Percentiles rank a stretch among this genome's conserved stretches.
Conservation (phyloP, 257 asterid genomes). For the Jaltomata sinuosa region DNA sequence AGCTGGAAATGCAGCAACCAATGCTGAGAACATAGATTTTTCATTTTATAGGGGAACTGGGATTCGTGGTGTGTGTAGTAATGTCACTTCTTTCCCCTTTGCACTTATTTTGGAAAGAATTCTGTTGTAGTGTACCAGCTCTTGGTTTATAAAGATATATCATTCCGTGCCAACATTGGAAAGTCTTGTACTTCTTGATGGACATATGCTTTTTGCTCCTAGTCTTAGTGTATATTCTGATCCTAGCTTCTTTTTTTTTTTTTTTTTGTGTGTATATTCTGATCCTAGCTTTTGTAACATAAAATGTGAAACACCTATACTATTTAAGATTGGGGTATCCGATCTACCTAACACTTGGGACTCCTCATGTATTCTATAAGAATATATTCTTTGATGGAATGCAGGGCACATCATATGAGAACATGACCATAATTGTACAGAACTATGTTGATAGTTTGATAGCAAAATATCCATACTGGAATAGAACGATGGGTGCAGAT, state of each 20-base stretch:
- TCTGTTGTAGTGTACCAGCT: not conserved
- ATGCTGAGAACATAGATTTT: not conserved
- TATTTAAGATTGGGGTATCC: not conserved
- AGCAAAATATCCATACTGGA: constrained; percentile 83
- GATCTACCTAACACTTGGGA: not conserved
- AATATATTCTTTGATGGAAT: constrained; percentile 4
- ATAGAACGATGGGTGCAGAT: constrained; percentile 95
- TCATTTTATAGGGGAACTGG: not conserved
- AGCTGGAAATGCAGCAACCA: not conserved
- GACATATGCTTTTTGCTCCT: not conserved
- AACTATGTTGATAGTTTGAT: constrained; percentile 77
- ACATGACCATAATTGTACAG: constrained; percentile 85
- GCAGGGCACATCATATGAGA: constrained; percentile 96
- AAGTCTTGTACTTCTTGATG: not conserved
- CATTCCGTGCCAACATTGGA: not conserved
- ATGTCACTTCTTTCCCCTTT: not conserved
- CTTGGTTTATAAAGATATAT: not conserved
- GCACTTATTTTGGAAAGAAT: not conserved
- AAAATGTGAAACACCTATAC: not conserved
- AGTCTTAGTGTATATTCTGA: not conserved
- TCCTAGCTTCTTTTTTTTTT: not conserved
- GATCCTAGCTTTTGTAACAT: not conserved
- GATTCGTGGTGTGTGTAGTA: not conserved
- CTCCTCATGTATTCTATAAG: not conserved
- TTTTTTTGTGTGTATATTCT: not conserved